Evolutionary conservation across 2,329 filamentous ascomycete genomes (phyloP).

Genomic region (Blastomyces emzantsi): DNA sequence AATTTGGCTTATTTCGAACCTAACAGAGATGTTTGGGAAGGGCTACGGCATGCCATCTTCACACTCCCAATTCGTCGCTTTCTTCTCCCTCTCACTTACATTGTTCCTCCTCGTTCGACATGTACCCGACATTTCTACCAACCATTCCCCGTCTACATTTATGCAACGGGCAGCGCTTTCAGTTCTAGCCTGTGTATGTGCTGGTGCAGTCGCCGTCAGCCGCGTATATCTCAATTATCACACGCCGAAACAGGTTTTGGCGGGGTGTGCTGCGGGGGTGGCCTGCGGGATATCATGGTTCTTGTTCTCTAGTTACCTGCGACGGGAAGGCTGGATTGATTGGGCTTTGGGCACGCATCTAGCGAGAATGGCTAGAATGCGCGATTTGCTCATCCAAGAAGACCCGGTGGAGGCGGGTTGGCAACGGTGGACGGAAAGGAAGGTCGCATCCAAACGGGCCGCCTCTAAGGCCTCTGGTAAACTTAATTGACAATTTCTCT

Average conservation of each 20-base stretch:
- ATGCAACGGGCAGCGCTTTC: slow-evolving; percentile 52
- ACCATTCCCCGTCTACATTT: slow-evolving; percentile 32
- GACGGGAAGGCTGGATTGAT: slow-evolving; percentile 59
- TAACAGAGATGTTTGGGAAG: slow-evolving; percentile 52
- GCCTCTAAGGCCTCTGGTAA: neutral
- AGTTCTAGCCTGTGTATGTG: slow-evolving; percentile 51
- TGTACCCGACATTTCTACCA: slow-evolving; percentile 39
- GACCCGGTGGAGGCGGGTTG: slow-evolving; percentile 86
- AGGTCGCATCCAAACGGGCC: slow-evolving; percentile 21
- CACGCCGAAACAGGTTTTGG: slow-evolving; percentile 77
- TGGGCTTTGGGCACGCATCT: slow-evolving; percentile 61
- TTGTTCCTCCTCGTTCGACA: slow-evolving; percentile 82
- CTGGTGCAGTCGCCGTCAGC: slow-evolving; percentile 65
- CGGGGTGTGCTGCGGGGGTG: slow-evolving; percentile 62
- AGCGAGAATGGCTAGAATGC: slow-evolving; percentile 58
- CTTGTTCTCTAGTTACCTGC: slow-evolving; percentile 53
- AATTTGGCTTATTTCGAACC: neutral
- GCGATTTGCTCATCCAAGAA: slow-evolving; percentile 80
- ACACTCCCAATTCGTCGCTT: slow-evolving; percentile 89
- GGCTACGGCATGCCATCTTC: slow-evolving; percentile 97
- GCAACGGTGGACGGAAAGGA: slow-evolving; percentile 71
- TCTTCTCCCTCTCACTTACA: slow-evolving; percentile 75
- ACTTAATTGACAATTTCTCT: neutral
- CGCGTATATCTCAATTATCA: slow-evolving; percentile 91
- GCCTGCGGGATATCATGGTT: slow-evolving; percentile 74